phyloP scores from a whole-genome alignment of 2,329 filamentous ascomycete species.

The Aspergillus pseudoterreus region DNA sequence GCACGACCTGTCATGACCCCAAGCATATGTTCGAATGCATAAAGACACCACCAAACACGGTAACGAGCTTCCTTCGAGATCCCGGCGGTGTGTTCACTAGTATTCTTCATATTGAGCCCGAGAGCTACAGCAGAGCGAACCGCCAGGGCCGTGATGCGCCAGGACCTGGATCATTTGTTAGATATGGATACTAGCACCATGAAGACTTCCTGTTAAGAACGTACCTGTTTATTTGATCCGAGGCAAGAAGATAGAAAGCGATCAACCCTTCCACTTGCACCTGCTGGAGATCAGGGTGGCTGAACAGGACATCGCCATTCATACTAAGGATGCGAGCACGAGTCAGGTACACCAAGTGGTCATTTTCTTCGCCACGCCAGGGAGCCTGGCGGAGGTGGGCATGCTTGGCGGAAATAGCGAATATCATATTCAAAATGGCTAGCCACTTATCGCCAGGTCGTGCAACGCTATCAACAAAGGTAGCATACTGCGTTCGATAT shows the following conservation, averaged over 20 bases:
- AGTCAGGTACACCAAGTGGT: conserved; percentile 44
- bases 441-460: conserved; percentile 40
- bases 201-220: too few species aligned
- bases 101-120: conserved; percentile 44
- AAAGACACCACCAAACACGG: conserved; percentile 45
- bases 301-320: conserved; percentile 41
- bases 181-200: not conserved
- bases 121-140: conserved; percentile 42
- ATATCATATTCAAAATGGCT: conserved; percentile 46
- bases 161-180: conserved; percentile 30
- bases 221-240: conserved; percentile 41
- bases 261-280: conserved; percentile 43
- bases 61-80: conserved; percentile 45
- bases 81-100: conserved; percentile 33
- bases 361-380: conserved; percentile 40
- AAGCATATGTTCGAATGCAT: conserved; percentile 42
- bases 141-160: conserved; percentile 41
- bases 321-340: conserved; percentile 42
- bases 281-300: conserved; percentile 44
- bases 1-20: conserved; percentile 46
- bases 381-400: conserved; percentile 40
- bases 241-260: conserved; percentile 42
- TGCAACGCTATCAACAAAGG: conserved; percentile 33
- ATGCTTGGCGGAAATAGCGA: conserved; percentile 43
- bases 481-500: conserved; percentile 39